Conservation (phyloP, 305 asterid species). For the Plantago coronopus region DNA sequence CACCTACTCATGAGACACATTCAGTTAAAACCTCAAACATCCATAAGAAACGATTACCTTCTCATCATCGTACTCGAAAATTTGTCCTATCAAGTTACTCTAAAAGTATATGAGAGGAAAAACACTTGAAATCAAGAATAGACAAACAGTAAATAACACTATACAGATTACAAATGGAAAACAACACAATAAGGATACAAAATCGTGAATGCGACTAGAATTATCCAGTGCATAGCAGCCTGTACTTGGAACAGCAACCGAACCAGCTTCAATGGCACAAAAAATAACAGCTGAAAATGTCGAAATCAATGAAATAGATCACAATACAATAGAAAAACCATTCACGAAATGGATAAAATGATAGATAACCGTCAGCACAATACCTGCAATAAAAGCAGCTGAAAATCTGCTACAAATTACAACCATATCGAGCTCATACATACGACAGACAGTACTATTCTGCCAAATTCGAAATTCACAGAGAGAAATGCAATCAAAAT, state of each 20-base stretch:
- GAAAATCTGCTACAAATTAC: neutral
- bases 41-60: constrained; percentile 41
- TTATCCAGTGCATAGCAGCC: constrained; percentile 74
- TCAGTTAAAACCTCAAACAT: constrained; percentile 18
- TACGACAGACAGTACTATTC: neutral
- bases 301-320: constrained; percentile 12
- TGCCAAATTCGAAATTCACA: neutral
- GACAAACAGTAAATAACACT: constrained; percentile 24
- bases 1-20: constrained; percentile 17
- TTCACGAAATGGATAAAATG: neutral
- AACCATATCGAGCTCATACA: constrained; percentile 1
- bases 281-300: constrained; percentile 45
- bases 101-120: constrained; percentile 38
- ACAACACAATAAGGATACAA: constrained; percentile 60
- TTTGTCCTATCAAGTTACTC: constrained; percentile 75
- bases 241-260: constrained; percentile 71
- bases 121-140: neutral
- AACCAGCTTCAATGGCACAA: constrained; percentile 47
- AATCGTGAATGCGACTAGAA: constrained; percentile 73
- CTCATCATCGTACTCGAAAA: constrained; percentile 68
- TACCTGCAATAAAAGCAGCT: neutral
- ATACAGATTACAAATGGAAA: neutral
- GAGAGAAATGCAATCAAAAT: neutral
- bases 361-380: neutral
- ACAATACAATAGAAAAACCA: neutral